Conservation (phyloP, 2,329 filamentous ascomycete genomes). For the Grosmannia huntii region DNA sequence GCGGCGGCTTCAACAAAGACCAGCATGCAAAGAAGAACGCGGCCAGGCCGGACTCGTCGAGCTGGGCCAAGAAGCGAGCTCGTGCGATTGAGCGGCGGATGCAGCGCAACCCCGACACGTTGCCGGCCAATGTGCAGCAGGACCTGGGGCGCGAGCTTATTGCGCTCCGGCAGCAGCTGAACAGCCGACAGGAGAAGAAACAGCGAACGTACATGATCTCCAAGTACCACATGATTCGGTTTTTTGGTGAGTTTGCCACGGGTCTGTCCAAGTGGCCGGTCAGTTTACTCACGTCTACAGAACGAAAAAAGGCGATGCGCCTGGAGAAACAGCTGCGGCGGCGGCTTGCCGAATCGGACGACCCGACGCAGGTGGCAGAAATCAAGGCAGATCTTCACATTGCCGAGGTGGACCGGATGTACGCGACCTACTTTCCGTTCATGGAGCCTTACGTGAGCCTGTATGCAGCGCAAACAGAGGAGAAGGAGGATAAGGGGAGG, state of each 20-base stretch:
- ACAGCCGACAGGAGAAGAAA: conserved; percentile 44
- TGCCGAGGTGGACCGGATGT: conserved; percentile 62
- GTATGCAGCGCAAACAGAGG: conserved; percentile 30
- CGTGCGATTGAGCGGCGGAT: conserved; percentile 57
- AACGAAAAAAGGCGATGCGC: conserved; percentile 60
- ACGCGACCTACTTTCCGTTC: conserved; percentile 60
- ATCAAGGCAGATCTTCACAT: conserved; percentile 49
- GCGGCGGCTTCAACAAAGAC: background rate
- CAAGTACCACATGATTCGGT: conserved; percentile 73
- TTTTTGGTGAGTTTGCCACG: conserved; percentile 52
- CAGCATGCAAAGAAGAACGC: conserved; percentile 23
- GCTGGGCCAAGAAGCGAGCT: conserved; percentile 57
- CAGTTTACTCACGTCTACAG: conserved; percentile 23
- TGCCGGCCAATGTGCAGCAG: conserved; percentile 54
- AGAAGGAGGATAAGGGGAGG: conserved; percentile 14
- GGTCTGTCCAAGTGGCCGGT: background rate
- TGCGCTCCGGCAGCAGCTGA: conserved; percentile 52
- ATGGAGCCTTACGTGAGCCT: conserved; percentile 57
- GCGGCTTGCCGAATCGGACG: conserved; percentile 37
- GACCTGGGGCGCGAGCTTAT: conserved; percentile 62
- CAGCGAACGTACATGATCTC: conserved; percentile 56
- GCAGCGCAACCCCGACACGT: conserved; percentile 38
- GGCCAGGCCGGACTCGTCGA: conserved; percentile 34
- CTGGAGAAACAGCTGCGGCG: conserved; percentile 52
- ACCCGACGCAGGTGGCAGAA: conserved; percentile 35